Evolutionary conservation across 2,329 filamentous ascomycete species (phyloP), one percentile per base, ranked within the genome.

Genomic region (Cercospora canescens): DNA sequence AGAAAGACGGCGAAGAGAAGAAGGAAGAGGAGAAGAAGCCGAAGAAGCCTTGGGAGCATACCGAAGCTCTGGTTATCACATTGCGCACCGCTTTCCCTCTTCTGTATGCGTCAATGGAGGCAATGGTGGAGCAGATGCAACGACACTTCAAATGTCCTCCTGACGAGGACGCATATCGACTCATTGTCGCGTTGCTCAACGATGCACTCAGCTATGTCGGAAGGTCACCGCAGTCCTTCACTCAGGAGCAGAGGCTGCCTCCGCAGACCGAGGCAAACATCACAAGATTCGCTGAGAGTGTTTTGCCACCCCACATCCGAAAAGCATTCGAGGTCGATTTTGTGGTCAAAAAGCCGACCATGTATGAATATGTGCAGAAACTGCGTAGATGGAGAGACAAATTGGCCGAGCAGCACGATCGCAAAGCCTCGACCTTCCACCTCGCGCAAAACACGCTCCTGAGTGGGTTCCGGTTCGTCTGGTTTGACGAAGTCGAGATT

Each of bases 71-170:
- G 67, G 93, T 97, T 86, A 91, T 93, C 35, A 91, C 93, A 32
- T 88, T 99, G 62, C 98, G 99, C 84, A 98, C 95, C 6, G 94
- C 94, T 0, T 99, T 98, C 84, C 95, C 95, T 26, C 85, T 99
- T 18, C 86, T 99, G 72, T 95, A 96, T 9, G 83, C 98, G 50
- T 97, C 94, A 0, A 98, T 99, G 95, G 95, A 99, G 81, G 97
- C 94, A 0, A 99, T 98, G 93, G 94, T 98, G 32, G 95, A 99
- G 76, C 94, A 98, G 80, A 97, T 99, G 66, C 91, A 95, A 79
- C 98, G 98, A 84, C 91, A 98, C 80, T 99, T 99, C 87, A 99
- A 99, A 81, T 98, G 95, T 74, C 94, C 94, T 14, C 94, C 94
- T 0, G 95, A 99, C 74, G 95, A 99, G 78, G 95, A 99, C 81